Base-by-base conservation (phyloP, 306 rosid genomes). In the Vachellia collinsii region DNA sequence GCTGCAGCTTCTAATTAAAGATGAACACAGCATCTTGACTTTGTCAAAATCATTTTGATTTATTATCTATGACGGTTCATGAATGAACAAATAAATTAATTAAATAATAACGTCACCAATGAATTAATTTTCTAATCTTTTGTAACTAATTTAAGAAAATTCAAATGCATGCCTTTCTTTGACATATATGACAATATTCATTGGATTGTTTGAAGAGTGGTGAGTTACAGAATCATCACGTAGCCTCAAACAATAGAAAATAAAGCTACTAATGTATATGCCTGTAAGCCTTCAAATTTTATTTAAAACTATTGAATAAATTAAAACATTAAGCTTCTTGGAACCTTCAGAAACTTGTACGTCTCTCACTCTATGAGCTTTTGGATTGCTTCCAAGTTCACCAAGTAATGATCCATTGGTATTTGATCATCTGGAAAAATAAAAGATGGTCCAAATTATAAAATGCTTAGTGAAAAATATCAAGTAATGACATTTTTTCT, bases 11-110 rank as follows among this genome's bases (percentile, higher is more conserved):
- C 38, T 20, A 20, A 56, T 56, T 56, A 56, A 29, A 13, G 53
- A 38, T 69, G 66, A 58, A 7, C 53, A 25, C 17, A 3, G 79
- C 48, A 20, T 83, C 51, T 79, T 76, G 56, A 59, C 68, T 29
- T 72, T 67, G 66, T 80, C 77, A 59, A 73, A 50, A 36, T 9
- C 68, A 38, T 36, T 71, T 77, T 22, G 78, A 12, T 22, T 69
- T 61, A 73, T 29, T 29, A 29, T 29, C 34, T 2, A 29, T 29
- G 34, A 29, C 34, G 34, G 34, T 29, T 80, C 77, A 59, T 77
- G 41, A 41, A 29, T 17, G n/a, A 34, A 25, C 4, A 1, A 25
- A 62, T 62, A 8, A 59, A 59, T 59, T 56, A 56, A 58, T 50
- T 17, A 13, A 56, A 22, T 56, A 56, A n/a, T 11, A 1, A 29